Conservation (phyloP, 2,329 filamentous ascomycete species). For the Aspergillus ruber region DNA sequence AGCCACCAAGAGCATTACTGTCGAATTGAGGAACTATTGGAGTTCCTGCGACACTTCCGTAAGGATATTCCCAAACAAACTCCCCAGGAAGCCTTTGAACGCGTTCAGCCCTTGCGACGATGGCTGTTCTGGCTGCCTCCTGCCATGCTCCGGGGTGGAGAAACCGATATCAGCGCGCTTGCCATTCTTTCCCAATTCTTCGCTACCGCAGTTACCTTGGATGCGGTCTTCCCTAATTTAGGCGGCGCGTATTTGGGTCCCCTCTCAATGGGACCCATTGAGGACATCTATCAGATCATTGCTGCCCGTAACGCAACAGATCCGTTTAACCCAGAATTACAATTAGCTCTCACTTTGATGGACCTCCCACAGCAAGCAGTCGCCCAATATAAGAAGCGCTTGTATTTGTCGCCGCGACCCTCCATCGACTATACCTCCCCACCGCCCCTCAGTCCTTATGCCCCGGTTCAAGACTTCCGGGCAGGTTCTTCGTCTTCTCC, state of each 20-base stretch:
- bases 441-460: slow-evolving; percentile 29
- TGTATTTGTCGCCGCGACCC: slow-evolving; percentile 52
- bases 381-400: slow-evolving; percentile 60
- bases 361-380: slow-evolving; percentile 66
- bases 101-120: slow-evolving; percentile 77
- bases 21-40: slow-evolving; percentile 62
- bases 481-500: slow-evolving; percentile 29
- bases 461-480: slow-evolving; percentile 5
- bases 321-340: slow-evolving; percentile 51
- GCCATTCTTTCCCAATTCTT: slow-evolving; percentile 88
- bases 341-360: slow-evolving; percentile 62
- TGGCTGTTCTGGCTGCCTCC: slow-evolving; percentile 97
- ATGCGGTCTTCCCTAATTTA: slow-evolving; percentile 86
- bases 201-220: slow-evolving; percentile 76
- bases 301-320: slow-evolving; percentile 60
- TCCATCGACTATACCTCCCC: slow-evolving; percentile 34
- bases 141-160: slow-evolving; percentile 69
- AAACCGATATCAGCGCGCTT: slow-evolving; percentile 68
- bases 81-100: slow-evolving; percentile 80
- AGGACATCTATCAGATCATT: slow-evolving; percentile 75
- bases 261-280: slow-evolving; percentile 71
- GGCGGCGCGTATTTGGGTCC: slow-evolving; percentile 82
- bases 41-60: slow-evolving; percentile 65
- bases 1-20: slow-evolving; percentile 60
- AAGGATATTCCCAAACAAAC: slow-evolving; percentile 64